Evolutionary conservation across 1,284 basidiomycete genomes (phyloP).

Genomic region (Phylloporus sp.): DNA sequence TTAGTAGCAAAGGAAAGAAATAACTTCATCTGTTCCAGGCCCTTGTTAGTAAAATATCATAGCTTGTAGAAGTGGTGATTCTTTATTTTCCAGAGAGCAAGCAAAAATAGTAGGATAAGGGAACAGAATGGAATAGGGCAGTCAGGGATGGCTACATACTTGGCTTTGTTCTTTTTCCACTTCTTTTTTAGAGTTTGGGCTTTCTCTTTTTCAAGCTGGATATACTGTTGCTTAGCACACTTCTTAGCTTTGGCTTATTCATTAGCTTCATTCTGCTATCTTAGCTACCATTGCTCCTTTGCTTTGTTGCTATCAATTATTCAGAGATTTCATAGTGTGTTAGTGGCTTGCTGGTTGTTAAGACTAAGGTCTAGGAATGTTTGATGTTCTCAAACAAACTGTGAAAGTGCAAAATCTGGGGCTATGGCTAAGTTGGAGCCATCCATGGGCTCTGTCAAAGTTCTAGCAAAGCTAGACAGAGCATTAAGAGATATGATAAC

Average conservation of each 20-base stretch:
- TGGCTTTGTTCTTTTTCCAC: background rate
- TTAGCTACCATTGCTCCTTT: background rate
- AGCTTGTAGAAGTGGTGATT: background rate
- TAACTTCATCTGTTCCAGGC: background rate
- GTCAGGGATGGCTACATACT: background rate
- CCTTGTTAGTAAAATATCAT: slow-evolving; percentile 3
- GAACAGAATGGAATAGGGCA: fast-evolving
- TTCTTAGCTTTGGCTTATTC: too few relatives aligned
- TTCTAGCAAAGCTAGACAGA: background rate
- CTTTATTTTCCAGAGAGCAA: background rate
- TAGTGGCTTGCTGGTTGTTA: background rate
- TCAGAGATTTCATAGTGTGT: background rate
- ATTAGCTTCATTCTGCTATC: too few relatives aligned
- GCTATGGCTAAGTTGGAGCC: background rate
- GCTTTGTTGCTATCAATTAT: background rate
- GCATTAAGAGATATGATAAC: background rate
- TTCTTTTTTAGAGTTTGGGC: background rate
- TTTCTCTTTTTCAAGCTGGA: background rate
- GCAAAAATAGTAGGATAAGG: background rate
- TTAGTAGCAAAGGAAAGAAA: background rate
- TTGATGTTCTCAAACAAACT: background rate
- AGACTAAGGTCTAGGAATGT: background rate
- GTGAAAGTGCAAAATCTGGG: background rate
- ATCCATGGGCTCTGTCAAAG: background rate
- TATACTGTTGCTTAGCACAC: too few relatives aligned